These are phyloP conservation scores for Nitzschia sp. DNA, from an alignment of 108 stramenopile species.

Conservation along the genomic window DNA sequence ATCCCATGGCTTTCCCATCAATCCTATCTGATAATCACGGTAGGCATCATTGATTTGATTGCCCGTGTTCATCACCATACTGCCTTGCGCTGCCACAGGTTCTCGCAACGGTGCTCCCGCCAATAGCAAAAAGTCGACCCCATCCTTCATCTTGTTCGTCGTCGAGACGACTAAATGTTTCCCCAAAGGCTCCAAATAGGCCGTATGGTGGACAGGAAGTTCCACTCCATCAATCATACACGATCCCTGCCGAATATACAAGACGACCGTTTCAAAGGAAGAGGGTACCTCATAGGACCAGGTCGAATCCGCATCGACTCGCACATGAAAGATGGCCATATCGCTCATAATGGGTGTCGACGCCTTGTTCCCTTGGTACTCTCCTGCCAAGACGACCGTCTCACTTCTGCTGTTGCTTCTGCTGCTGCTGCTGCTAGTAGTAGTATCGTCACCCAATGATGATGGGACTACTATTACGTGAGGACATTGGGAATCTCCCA, in stretches of 20 bases:
- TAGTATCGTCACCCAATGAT: neutral
- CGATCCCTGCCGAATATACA: slow-evolving; percentile 68
- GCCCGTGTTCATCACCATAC: slow-evolving; percentile 77
- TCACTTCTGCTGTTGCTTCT: too few species aligned
- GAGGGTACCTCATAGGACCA: slow-evolving; percentile 57
- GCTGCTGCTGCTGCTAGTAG: too few species aligned
- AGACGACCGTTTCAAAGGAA: slow-evolving; percentile 54
- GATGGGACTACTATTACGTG: neutral
- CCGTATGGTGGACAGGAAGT: slow-evolving; percentile 58
- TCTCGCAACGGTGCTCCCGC: slow-evolving; percentile 64
- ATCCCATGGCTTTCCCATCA: slow-evolving; percentile 76
- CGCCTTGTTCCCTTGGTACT: slow-evolving; percentile 39
- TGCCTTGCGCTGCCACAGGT: slow-evolving; percentile 67
- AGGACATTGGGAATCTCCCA: slow-evolving; percentile 1
- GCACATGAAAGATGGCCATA: slow-evolving; percentile 61
- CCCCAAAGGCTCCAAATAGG: slow-evolving; percentile 29
- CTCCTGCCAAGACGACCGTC: slow-evolving; percentile 55
- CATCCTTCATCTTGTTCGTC: slow-evolving; percentile 24
- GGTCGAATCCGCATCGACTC: slow-evolving; percentile 36
- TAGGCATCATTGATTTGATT: slow-evolving; percentile 69
- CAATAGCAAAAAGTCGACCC: slow-evolving; percentile 66
- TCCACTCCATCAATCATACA: slow-evolving; percentile 7
- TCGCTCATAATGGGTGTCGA: slow-evolving; percentile 48
- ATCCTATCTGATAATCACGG: slow-evolving; percentile 64
- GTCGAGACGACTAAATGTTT: neutral